A percentile compares a stretch with the other conserved stretches of the same genome.
Evolutionary conservation across 2,329 filamentous ascomycete species (phyloP).

Genomic region (Colletotrichum coccodes): DNA sequence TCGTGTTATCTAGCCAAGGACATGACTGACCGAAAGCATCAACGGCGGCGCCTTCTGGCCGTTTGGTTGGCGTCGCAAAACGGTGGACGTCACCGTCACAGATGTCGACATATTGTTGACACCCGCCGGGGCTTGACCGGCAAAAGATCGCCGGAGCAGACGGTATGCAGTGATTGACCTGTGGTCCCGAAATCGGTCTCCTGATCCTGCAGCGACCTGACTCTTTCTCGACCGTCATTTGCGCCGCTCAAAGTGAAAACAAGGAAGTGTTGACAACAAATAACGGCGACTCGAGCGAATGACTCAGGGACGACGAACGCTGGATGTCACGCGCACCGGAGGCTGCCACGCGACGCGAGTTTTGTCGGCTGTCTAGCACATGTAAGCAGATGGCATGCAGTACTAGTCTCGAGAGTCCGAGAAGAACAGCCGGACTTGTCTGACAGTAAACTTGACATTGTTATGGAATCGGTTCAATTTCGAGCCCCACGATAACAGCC

Average conservation of each 20-base stretch:
- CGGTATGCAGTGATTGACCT: slow-evolving; percentile 6
- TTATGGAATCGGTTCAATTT: neutral
- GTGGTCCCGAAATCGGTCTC: slow-evolving; percentile 14
- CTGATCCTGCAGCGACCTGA: slow-evolving; percentile 19
- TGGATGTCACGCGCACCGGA: slow-evolving; percentile 6
- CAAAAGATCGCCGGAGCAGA: slow-evolving; percentile 5
- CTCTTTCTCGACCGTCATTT: slow-evolving; percentile 2
- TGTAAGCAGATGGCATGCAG: neutral
- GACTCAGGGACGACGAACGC: slow-evolving; percentile 16
- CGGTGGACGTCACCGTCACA: neutral
- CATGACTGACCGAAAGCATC: neutral
- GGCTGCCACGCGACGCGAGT: slow-evolving; percentile 2
- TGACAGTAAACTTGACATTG: neutral
- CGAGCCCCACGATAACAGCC: neutral
- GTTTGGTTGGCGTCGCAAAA: neutral
- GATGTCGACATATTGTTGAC: neutral
- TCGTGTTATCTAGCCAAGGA: no score
- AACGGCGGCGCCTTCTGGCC: neutral
- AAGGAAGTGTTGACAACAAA: slow-evolving; percentile 16
- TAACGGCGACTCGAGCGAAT: slow-evolving; percentile 8
- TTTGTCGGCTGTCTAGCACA: neutral
- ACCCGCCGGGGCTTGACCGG: neutral
- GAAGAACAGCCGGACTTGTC: neutral
- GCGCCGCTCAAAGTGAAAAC: neutral
- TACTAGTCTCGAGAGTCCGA: neutral